phyloP scores from a whole-genome alignment of 768 basidiomycete species.

The Boletellus emodensis region DNA sequence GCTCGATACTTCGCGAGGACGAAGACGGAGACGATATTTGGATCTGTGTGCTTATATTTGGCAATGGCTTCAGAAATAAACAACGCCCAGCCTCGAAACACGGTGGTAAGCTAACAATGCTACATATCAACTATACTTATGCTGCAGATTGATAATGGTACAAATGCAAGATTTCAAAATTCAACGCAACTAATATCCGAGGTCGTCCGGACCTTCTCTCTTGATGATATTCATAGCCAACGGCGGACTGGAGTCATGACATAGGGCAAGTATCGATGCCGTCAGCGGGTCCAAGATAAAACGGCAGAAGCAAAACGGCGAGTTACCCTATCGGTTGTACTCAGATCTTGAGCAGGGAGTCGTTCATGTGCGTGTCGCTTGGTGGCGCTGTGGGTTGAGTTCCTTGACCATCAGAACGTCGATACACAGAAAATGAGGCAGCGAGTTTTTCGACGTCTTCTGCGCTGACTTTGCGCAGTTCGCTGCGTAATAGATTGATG shows the following conservation, averaged over 20 bases:
- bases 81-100: slow-evolving; percentile 1
- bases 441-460: slow-evolving; percentile 16
- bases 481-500: not conserved
- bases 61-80: slow-evolving; percentile 25
- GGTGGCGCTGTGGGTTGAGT: not conserved
- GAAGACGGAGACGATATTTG: slow-evolving; percentile 20
- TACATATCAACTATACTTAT: not conserved
- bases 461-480: slow-evolving; percentile 2
- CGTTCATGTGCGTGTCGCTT: too few species aligned
- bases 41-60: slow-evolving; percentile 19
- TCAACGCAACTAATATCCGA: not conserved
- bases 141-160: not conserved
- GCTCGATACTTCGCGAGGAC: not conserved
- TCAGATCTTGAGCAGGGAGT: not conserved
- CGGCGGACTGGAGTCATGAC: not conserved
- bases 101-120: not conserved
- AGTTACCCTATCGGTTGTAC: too few species aligned
- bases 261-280: not conserved
- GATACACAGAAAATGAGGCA: slow-evolving; percentile 7
- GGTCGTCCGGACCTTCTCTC: not conserved
- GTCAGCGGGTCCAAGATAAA: not conserved
- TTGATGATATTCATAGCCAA: not conserved
- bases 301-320: too few species aligned
- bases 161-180: not conserved
- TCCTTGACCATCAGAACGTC: not conserved